These are phyloP conservation scores for Porogramme epimiltina DNA, from an alignment of 1,284 basidiomycete genomes.

Conservation along the genomic window DNA sequence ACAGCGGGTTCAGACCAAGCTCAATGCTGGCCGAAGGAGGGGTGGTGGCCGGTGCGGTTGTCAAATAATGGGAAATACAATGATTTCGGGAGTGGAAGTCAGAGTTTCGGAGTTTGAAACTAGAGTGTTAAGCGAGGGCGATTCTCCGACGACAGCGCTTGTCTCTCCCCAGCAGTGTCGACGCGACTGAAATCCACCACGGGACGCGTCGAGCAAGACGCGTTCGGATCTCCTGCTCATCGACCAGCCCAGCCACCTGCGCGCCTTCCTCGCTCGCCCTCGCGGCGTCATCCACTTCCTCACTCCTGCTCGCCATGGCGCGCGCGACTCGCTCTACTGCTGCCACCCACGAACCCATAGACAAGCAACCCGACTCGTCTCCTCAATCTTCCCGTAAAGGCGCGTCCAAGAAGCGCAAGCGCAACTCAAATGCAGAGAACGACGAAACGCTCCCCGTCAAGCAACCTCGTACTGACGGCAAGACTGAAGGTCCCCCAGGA, in stretches of 20 bases:
- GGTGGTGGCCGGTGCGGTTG: no score
- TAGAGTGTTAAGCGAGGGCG: slow-evolving; percentile 17
- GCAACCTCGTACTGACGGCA: slow-evolving; percentile 42
- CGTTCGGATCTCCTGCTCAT: slow-evolving; percentile 24
- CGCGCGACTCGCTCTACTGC: slow-evolving; percentile 68
- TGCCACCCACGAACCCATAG: slow-evolving; percentile 43
- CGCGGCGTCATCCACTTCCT: slow-evolving; percentile 21
- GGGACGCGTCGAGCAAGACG: slow-evolving; percentile 31
- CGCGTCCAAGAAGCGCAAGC: slow-evolving; percentile 66
- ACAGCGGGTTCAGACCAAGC: slow-evolving; percentile 1
- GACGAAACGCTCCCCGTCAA: slow-evolving; percentile 50
- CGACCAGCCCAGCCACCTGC: slow-evolving; percentile 31
- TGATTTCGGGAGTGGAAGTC: no score
- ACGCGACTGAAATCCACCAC: slow-evolving; percentile 28
- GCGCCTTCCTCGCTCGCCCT: slow-evolving; percentile 30
- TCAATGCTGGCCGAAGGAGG: not conserved
- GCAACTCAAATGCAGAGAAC: slow-evolving; percentile 42
- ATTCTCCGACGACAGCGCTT: slow-evolving; percentile 10
- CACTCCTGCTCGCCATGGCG: slow-evolving; percentile 48
- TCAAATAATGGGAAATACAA: no score
- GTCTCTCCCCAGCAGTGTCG: slow-evolving; percentile 21
- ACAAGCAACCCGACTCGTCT: slow-evolving; percentile 28
- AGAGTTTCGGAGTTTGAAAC: slow-evolving; percentile 28
- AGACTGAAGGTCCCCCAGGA: slow-evolving; percentile 35
- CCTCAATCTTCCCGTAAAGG: slow-evolving; percentile 32